A percentile compares a stretch with the other conserved stretches of the same genome.
Evolutionary conservation across 495 filamentous ascomycete genomes (phyloP).

Genomic region (Tetracladium marchalianum): DNA sequence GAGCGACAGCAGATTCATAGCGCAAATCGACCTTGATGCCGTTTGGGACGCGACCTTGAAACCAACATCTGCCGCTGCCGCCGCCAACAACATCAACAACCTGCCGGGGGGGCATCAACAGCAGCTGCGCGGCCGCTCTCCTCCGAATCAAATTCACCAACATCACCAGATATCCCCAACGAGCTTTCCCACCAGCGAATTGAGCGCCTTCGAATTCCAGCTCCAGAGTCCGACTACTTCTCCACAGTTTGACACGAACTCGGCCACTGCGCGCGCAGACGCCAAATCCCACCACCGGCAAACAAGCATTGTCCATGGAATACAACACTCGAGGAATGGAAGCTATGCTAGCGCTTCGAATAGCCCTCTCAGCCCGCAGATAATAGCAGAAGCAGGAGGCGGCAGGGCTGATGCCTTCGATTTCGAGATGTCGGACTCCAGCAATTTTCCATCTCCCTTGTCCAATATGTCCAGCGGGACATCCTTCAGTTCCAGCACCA

Average conservation of each 20-base stretch:
- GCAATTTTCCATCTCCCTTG: constrained; percentile 17
- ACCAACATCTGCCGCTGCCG: constrained; percentile 5
- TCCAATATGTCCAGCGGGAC: constrained; percentile 10
- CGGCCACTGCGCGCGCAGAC: constrained; percentile 5
- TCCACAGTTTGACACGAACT: constrained; percentile 8
- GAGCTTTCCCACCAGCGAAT: not conserved
- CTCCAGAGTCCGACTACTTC: constrained; percentile 4
- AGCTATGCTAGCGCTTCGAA: constrained; percentile 48
- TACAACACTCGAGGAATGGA: constrained; percentile 87
- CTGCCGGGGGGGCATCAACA: constrained; percentile 8
- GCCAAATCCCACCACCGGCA: constrained; percentile 64
- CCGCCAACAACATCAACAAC: too few relatives aligned
- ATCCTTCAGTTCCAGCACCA: constrained; percentile 19
- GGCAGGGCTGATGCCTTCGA: constrained; percentile 31
- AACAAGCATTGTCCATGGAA: constrained; percentile 88
- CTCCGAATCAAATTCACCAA: not conserved
- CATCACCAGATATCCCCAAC: not conserved
- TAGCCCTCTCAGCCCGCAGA: constrained; percentile 75
- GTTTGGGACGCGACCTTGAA: constrained; percentile 18
- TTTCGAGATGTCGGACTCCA: constrained; percentile 34
- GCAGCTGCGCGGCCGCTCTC: constrained; percentile 8
- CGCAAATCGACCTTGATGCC: constrained; percentile 14
- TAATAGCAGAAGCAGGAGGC: constrained; percentile 58
- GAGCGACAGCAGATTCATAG: too few relatives aligned
- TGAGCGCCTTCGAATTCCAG: constrained; percentile 6